Evolutionary conservation across 2,329 filamentous ascomycete species (phyloP), one percentile per base, ranked within the genome.

Genomic region (Geosmithia flava): DNA sequence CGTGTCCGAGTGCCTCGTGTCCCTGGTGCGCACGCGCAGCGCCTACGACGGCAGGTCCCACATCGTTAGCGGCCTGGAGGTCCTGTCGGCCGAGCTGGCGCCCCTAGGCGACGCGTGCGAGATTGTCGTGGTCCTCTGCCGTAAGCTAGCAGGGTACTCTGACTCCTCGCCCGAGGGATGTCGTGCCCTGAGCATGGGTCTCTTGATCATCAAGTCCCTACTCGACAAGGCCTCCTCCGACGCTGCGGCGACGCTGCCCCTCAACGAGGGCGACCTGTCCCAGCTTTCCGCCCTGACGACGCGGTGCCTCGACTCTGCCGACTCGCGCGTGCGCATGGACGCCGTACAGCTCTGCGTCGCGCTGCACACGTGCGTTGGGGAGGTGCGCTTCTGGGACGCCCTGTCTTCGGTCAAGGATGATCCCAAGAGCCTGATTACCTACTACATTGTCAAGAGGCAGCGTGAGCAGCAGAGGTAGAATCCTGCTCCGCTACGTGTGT

Each of bases 261-360:
- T 77, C 2, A 68, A 64, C 15, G 72, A 77, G 5, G 55, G 55
- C 7, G 76, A 82, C 57, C 64, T 81, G n/a, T 58, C 58, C 0
- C 68, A 67, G 47, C 68, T 83, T 37, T 68, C 74, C 2, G 62
- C 54, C 10, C 65, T 83, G 20, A 70, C 77, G 3, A 66, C 66
- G n/a, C 67, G 71, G 43, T 82, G 78, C 53, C 68, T 83, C 17
- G 77, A 79, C 52, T 80, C 76, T 53, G 59, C 66, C 23, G 78
- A 82, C 56, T 80, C 76, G 45, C 78, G 75, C 7, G 80, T 83
- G 7, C 70, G 80, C 41, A 85, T 87, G 72, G 85, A 86, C 51
- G 83, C 85, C n/a, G 82, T 89, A 44, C 80, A 87, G 59, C 71
- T 89, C n/a, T 88, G 85, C 56, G 80, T 88, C 23, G 79, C 81